phyloP scores from a whole-genome alignment of 768 basidiomycete genomes.

The Astraeus odoratus region DNA sequence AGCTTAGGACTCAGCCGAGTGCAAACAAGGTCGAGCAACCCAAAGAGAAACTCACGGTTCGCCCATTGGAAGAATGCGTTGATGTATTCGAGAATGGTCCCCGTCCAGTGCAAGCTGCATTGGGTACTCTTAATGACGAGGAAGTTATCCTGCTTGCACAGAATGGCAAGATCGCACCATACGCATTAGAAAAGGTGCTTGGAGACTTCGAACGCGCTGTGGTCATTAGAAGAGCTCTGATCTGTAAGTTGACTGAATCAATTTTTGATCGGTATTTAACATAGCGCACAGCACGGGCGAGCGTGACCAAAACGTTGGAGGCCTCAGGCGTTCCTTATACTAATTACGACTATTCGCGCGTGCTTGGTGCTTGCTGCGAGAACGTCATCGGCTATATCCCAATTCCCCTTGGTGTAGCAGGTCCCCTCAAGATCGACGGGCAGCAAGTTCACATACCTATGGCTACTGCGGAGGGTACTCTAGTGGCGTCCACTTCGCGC shows the following conservation, averaged over 20 bases:
- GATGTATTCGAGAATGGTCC: slow-evolving; percentile 74
- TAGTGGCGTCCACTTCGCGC: slow-evolving; percentile 94
- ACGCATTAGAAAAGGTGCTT: slow-evolving; percentile 93
- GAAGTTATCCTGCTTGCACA: slow-evolving; percentile 85
- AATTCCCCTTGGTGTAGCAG: slow-evolving; percentile 92
- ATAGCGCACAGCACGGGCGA: slow-evolving; percentile 62
- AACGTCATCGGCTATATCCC: slow-evolving; percentile 98
- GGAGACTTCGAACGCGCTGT: slow-evolving; percentile 87
- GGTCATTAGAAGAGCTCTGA: slow-evolving; percentile 74
- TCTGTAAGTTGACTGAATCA: slow-evolving; percentile 55
- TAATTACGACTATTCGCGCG: slow-evolving; percentile 89
- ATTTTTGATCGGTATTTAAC: slow-evolving; percentile 1
- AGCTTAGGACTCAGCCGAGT: slow-evolving; percentile 22
- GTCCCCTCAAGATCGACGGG: slow-evolving; percentile 89
- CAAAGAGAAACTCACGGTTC: slow-evolving; percentile 16
- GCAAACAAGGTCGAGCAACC: slow-evolving; percentile 10
- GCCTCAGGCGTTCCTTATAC: slow-evolving; percentile 72
- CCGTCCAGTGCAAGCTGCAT: slow-evolving; percentile 46
- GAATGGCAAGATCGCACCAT: slow-evolving; percentile 90
- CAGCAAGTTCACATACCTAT: slow-evolving; percentile 85
- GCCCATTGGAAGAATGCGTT: slow-evolving; percentile 72
- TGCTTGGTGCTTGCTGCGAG: slow-evolving; percentile 96
- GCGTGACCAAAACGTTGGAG: slow-evolving; percentile 79
- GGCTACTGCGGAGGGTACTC: slow-evolving; percentile 98
- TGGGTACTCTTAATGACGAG: slow-evolving; percentile 76